phyloP scores from a whole-genome alignment of 129 eudicot genomes.

The Cynara cardunculus region DNA sequence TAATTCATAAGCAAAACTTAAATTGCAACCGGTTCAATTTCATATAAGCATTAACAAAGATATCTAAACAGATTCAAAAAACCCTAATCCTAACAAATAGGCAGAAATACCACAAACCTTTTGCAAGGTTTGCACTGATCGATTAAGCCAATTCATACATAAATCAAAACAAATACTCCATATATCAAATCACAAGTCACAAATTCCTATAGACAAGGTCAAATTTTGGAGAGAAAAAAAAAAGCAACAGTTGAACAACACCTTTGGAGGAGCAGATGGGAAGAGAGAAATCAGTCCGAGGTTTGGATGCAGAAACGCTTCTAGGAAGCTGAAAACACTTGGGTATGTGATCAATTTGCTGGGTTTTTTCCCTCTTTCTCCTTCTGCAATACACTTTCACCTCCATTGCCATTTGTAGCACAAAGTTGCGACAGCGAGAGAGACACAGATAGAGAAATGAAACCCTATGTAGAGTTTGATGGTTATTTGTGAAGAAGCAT shows the following conservation, averaged over 20 bases:
- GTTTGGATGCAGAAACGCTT: slow-evolving; percentile 31
- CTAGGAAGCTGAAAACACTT: slow-evolving; percentile 42
- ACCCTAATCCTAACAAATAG: slow-evolving; percentile 16
- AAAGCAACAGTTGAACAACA: slow-evolving; percentile 10
- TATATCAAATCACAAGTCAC: slow-evolving; percentile 13
- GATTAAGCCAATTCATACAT: slow-evolving; percentile 10
- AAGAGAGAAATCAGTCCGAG: slow-evolving; percentile 29
- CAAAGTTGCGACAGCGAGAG: slow-evolving; percentile 1
- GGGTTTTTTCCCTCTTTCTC: not conserved
- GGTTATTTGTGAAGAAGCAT: not conserved
- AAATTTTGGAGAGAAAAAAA: not conserved
- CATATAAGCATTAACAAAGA: not conserved
- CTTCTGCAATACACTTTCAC: slow-evolving; percentile 30
- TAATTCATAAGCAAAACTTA: not conserved
- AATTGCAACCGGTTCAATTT: slow-evolving; percentile 2
- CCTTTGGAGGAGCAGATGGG: slow-evolving; percentile 29
- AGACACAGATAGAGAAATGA: not conserved
- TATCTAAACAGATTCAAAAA: not conserved
- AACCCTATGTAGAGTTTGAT: slow-evolving; percentile 12
- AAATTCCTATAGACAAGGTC: not conserved
- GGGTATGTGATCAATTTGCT: slow-evolving; percentile 36
- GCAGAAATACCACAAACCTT: not conserved
- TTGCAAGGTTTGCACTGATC: not conserved
- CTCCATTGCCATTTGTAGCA: slow-evolving; percentile 28
- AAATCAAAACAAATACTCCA: slow-evolving; percentile 15